Conservation (phyloP, 2,329 filamentous ascomycete genomes). For the Cladophialophora carrionii region DNA sequence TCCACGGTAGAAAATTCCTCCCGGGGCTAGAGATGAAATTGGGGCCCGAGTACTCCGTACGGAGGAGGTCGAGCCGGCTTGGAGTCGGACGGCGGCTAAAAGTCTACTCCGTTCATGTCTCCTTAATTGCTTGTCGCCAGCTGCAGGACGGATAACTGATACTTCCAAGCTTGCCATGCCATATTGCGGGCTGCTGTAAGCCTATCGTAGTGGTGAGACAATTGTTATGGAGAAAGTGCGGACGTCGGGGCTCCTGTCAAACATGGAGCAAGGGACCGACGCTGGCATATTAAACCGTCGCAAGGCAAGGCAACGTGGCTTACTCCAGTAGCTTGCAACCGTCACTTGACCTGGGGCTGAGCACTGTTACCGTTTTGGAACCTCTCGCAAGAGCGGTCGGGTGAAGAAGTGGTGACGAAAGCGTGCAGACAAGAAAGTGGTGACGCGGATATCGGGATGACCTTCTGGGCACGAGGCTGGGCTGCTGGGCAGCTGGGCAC, state of each 20-base stretch:
- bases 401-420: constrained; percentile 1
- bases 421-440: constrained; percentile 1
- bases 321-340: not conserved
- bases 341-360: not conserved
- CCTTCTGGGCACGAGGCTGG: constrained; percentile 23
- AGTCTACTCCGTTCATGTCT: not conserved
- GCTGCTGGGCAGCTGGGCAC: not conserved
- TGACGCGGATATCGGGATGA: constrained; percentile 19
- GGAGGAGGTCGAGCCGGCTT: not conserved
- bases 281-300: not conserved
- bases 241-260: not conserved
- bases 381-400: not conserved
- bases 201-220: not conserved
- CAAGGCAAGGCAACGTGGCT: not conserved
- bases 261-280: not conserved
- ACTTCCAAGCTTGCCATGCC: not conserved
- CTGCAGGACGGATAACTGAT: not conserved
- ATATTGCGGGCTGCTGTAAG: not conserved
- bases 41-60: too few species aligned
- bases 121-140: not conserved
- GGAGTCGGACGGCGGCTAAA: not conserved
- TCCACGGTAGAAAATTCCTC: not conserved
- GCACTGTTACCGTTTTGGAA: not conserved
- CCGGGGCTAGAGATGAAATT: not conserved
- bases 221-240: not conserved